Evolutionary conservation across 2,329 filamentous ascomycete species (phyloP), one percentile per base, ranked within the genome.

Genomic region (Epichloe hybrida): DNA sequence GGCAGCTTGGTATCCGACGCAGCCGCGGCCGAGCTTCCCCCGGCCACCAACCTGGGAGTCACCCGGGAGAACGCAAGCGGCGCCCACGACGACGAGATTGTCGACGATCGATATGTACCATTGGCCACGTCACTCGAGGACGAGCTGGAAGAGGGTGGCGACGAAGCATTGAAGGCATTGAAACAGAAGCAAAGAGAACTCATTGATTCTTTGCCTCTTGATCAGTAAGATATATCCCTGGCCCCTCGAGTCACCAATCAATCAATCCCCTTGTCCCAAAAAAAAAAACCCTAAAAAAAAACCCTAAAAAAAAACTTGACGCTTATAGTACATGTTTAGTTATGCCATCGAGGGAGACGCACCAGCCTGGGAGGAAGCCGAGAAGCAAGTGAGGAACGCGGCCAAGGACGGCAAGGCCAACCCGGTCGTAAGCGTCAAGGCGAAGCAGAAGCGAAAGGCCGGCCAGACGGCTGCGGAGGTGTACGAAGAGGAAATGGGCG

Each of bases 141-240:
- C 9, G 93, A 97, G 66, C 74, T 97, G 17, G 83, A 84, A 50
- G 87, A 93, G 62, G 90, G 83, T 15, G 89, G 84, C 1, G 81
- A 91, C 54, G 84, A 93, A 65, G 81, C 86, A 27, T 68, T 88
- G 54, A 74, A 73, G 46, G 81, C 80, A 53, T 71, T 95, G 60
- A 80, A 79, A 58, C 82, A 86, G 66, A 87, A 91, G 69, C 88
- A 95, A 67, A 81, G 85, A 59, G 86, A 88, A 58, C 73, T 97
- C 57, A 95, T 97, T 61, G 87, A 96, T 71, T 85, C 89, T 55
- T 72, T 97, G 54, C 90, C 91, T 43, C 74, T 97, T 49, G 88
- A 95, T 61, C 83, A 86, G 61, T 66, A 58, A 61, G 66, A 58
- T 42, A 61, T 66, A 58, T 42, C 17, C 20, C 17, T 23, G 27